Evolutionary conservation across 73 alveolate species (phyloP).

Genomic region (Symbiodinium natans): DNA sequence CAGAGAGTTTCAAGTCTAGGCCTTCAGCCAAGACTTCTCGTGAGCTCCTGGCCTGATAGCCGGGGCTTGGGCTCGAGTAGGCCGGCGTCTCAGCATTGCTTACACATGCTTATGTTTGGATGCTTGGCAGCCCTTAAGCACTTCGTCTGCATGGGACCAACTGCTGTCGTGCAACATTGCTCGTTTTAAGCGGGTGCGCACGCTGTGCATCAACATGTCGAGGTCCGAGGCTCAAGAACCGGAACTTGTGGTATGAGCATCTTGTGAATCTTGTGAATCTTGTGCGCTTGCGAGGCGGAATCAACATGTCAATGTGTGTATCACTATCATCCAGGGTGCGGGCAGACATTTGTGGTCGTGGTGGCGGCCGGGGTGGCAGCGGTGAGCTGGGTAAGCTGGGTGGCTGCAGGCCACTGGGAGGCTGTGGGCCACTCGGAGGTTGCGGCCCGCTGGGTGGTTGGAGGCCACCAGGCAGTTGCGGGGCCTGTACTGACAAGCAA

Average conservation of each 20-base stretch:
- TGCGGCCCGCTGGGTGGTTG: neutral
- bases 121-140: too few relatives aligned
- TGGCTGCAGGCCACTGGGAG: slow-evolving; percentile 3
- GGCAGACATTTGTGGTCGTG: neutral
- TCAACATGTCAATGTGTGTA: too few relatives aligned
- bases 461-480: neutral
- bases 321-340: neutral
- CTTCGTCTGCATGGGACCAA: too few relatives aligned
- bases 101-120: neutral
- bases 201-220: too few relatives aligned
- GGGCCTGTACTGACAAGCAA: too few relatives aligned
- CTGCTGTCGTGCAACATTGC: too few relatives aligned
- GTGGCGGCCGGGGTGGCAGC: slow-evolving; percentile 10
- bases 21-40: neutral
- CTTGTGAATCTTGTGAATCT: too few relatives aligned
- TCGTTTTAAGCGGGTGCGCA: too few relatives aligned
- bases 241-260: too few relatives aligned
- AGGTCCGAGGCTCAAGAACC: too few relatives aligned
- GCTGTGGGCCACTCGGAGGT: neutral
- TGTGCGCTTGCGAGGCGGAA: too few relatives aligned
- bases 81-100: neutral
- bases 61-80: neutral
- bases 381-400: neutral
- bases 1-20: neutral
- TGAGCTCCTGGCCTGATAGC: neutral